These are phyloP conservation scores for Rhodotorula paludigena DNA, from an alignment of 768 basidiomycete genomes.

Conservation along the genomic window DNA sequence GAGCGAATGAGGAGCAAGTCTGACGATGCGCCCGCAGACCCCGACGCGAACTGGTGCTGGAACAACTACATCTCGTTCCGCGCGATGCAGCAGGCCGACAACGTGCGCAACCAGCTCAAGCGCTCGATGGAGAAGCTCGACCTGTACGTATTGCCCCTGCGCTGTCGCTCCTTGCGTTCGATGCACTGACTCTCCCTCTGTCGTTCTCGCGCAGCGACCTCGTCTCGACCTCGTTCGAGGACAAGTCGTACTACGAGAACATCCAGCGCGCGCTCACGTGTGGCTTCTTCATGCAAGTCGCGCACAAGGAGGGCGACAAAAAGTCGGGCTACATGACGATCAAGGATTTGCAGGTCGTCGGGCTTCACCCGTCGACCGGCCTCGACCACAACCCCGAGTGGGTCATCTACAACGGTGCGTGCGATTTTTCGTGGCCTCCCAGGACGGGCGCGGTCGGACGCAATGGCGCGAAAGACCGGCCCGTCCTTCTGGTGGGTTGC, in stretches of 20 bases:
- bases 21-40: constrained; percentile 9
- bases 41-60: constrained; percentile 85
- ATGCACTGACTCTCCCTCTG: neutral
- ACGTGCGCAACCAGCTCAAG: constrained; percentile 81
- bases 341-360: constrained; percentile 86
- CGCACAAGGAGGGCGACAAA: constrained; percentile 84
- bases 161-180: neutral
- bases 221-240: constrained; percentile 60
- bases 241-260: constrained; percentile 64
- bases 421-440: neutral
- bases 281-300: constrained; percentile 98
- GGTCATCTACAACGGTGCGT: constrained; percentile 41
- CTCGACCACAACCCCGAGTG: constrained; percentile 66
- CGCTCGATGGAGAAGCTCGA: constrained; percentile 72
- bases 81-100: constrained; percentile 83
- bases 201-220: constrained; percentile 56
- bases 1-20: neutral
- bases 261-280: constrained; percentile 78
- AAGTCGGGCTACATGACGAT: constrained; percentile 78
- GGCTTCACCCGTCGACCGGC: constrained; percentile 79
- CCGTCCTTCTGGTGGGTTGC: no score
- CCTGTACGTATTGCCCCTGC: constrained; percentile 11
- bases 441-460: no score
- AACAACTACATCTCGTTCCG: constrained; percentile 77
- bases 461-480: no score